Base-by-base conservation (phyloP, 768 basidiomycete species). In the Hypholoma fasciculare region DNA sequence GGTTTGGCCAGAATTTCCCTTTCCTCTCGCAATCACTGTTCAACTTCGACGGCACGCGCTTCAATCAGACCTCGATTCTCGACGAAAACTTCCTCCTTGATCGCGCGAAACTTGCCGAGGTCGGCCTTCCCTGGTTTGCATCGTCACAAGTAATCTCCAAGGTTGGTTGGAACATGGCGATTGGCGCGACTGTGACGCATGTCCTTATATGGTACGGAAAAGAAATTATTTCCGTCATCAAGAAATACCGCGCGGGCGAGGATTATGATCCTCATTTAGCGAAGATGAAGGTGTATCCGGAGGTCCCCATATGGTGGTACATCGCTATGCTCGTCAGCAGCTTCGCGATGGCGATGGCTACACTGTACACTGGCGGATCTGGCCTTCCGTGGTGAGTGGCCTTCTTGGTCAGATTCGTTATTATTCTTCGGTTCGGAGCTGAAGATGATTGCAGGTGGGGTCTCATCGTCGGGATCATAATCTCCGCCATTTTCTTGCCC, bases 1-100 rank as follows among this genome's bases (percentile, higher is more conserved):
- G 85, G 86, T 67, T 80, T 43, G 80, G 79, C 1, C 79, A 83
- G 63, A 79, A 76, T 62, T 85, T 87, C 72, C 86, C 86, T 1
- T 86, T 85, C 71, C 68, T 84, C 9, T 78, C 80, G 1, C 83
- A 84, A 60, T 66, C 72, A 5, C 65, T 84, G 14, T 84, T 80
- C 65, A 77, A 80, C 58, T 74, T 80, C 64, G 82, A 85, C 38
- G 83, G 82, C 1, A 78, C 82, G 0, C 20, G 67, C 6, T 87
- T 81, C 65, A 66, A 86, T 42, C 86, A 87, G 65, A 68, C 72
- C 8, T 50, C 72, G 13, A 86, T 87, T 62, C 71, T 88, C 40
- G 77, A 83, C 56, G 72, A 76, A 14, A 76, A 85, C 60, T 81
- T 75, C 62, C 62, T 60, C 14, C 75, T 87, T 13, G 82, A 87